phyloP scores from a whole-genome alignment of 768 basidiomycete genomes.

The Sarcomyxa edulis region DNA sequence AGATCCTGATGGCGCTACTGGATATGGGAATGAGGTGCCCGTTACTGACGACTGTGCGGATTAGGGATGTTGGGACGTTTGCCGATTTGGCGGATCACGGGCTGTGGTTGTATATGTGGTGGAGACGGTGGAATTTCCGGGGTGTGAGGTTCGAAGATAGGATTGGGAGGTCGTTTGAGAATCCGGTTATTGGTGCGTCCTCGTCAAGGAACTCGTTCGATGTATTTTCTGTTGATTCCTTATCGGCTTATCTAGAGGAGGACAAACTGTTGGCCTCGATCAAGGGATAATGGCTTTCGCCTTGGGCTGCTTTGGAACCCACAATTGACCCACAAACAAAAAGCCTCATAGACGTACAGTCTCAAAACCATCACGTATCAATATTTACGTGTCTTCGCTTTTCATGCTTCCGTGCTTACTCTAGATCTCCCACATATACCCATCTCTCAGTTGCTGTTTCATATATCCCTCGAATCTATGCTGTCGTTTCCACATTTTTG shows the following conservation, averaged over 20 bases:
- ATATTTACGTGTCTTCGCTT: too few relatives aligned
- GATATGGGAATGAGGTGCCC: conserved; percentile 27
- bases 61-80: conserved; percentile 35
- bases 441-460: too few relatives aligned
- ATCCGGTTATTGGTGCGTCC: not conserved
- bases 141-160: conserved; percentile 3
- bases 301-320: too few relatives aligned
- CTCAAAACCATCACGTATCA: too few relatives aligned
- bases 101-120: conserved; percentile 22
- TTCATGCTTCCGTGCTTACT: too few relatives aligned
- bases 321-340: too few relatives aligned
- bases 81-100: conserved; percentile 22
- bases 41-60: conserved; percentile 27
- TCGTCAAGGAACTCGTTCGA: too few relatives aligned
- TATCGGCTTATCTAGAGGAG: not conserved
- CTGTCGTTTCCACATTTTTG: too few relatives aligned
- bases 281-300: not conserved
- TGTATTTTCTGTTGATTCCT: not conserved
- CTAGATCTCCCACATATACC: too few relatives aligned
- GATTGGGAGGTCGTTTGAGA: not conserved
- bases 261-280: conserved; percentile 1
- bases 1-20: conserved; percentile 31
- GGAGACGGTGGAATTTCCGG: conserved; percentile 16
- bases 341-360: too few relatives aligned
- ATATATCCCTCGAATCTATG: too few relatives aligned